Conservation (phyloP, 176 grass and related monocot species). For the Musa troglodytarum region DNA sequence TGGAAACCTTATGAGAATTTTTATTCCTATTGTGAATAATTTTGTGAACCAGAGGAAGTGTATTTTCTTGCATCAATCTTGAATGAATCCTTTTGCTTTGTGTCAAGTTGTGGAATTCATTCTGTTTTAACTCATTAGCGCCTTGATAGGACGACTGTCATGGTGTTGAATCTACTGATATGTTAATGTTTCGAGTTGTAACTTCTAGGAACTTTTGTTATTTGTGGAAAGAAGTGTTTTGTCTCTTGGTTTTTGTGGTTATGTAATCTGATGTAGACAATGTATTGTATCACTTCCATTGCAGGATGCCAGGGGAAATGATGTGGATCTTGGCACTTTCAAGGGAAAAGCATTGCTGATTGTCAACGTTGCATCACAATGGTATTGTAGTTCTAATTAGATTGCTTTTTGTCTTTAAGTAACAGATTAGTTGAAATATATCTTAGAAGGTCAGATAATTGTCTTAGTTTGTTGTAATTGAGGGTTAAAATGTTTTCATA, state of each 20-base stretch:
- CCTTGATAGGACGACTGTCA: neutral
- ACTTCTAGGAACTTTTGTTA: neutral
- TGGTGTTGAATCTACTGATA: neutral
- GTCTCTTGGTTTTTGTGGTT: neutral
- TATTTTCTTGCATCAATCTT: too few relatives aligned
- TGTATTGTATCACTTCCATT: neutral
- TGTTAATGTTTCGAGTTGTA: too few relatives aligned
- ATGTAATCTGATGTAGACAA: neutral
- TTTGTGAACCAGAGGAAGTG: neutral
- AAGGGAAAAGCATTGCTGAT: slow-evolving; percentile 89
- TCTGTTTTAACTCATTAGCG: neutral
- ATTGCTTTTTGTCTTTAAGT: neutral
- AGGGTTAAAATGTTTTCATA: neutral
- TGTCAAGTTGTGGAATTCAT: neutral
- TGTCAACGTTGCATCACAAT: slow-evolving; percentile 95
- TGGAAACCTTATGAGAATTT: neutral
- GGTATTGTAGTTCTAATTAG: slow-evolving; percentile 35
- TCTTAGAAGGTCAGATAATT: neutral
- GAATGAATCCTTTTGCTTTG: too few relatives aligned
- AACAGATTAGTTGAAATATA: neutral
- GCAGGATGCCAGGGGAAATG: slow-evolving; percentile 80
- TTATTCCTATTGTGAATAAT: neutral
- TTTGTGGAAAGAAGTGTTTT: neutral
- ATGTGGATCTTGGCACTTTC: slow-evolving; percentile 80
- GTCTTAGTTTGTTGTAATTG: neutral